These are phyloP conservation scores for Discostella stelligeroides DNA, from an alignment of 108 stramenopile genomes.

Conservation along the genomic window DNA sequence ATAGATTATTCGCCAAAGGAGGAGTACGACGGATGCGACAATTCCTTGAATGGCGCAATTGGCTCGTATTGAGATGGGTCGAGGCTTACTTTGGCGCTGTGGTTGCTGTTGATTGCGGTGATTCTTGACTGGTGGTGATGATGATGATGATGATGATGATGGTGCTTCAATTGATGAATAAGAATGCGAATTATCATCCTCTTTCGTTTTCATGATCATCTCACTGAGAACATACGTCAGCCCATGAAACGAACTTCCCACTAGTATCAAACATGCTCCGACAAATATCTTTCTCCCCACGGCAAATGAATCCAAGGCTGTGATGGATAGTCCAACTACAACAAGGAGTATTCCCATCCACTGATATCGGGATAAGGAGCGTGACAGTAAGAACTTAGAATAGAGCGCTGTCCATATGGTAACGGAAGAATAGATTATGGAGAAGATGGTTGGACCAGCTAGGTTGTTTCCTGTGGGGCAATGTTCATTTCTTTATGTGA, in stretches of 20 bases:
- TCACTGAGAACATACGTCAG: constrained; percentile 72
- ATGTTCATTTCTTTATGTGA: background rate
- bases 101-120: background rate
- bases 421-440: constrained; percentile 76
- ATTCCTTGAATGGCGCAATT: constrained; percentile 78
- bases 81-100: constrained; percentile 5
- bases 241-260: constrained; percentile 70
- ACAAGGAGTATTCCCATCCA: constrained; percentile 65
- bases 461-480: constrained; percentile 42
- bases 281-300: constrained; percentile 50
- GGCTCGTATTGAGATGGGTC: constrained; percentile 54
- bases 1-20: constrained; percentile 74
- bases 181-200: background rate
- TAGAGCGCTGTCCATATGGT: constrained; percentile 81
- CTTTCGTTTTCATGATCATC: constrained; percentile 53
- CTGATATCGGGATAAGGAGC: constrained; percentile 50
- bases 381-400: constrained; percentile 54
- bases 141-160: background rate
- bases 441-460: constrained; percentile 79
- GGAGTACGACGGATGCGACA: constrained; percentile 46
- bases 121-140: background rate
- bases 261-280: constrained; percentile 57
- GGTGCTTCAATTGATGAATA: too few relatives aligned
- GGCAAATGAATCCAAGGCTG: constrained; percentile 52
- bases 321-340: constrained; percentile 65